Conservation (phyloP, 2,329 filamentous ascomycete genomes). For the Uncinocarpus reesii region DNA sequence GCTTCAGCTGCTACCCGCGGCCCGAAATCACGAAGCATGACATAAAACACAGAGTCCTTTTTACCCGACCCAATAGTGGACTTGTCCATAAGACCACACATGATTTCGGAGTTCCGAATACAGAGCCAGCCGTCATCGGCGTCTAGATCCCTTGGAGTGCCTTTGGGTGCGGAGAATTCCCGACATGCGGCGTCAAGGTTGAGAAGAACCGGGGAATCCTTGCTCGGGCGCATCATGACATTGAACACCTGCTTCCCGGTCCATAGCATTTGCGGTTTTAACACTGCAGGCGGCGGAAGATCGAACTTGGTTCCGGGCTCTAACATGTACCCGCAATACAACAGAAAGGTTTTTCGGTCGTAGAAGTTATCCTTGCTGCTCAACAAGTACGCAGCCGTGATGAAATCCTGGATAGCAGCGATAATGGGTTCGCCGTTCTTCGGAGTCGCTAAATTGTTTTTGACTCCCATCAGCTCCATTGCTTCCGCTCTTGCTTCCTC, state of each 20-base stretch:
- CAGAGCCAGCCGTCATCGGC: slow-evolving; percentile 84
- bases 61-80: slow-evolving; percentile 93
- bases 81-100: slow-evolving; percentile 98
- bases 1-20: slow-evolving; percentile 76
- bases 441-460: slow-evolving; percentile 88
- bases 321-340: slow-evolving; percentile 90
- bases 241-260: slow-evolving; percentile 97
- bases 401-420: slow-evolving; percentile 98
- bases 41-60: slow-evolving; percentile 95
- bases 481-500: slow-evolving; percentile 94
- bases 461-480: slow-evolving; percentile 93
- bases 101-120: slow-evolving; percentile 89
- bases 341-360: slow-evolving; percentile 76
- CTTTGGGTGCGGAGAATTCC: slow-evolving; percentile 47
- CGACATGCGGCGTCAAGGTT: slow-evolving; percentile 91
- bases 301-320: slow-evolving; percentile 67
- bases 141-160: slow-evolving; percentile 51
- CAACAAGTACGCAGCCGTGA: slow-evolving; percentile 83
- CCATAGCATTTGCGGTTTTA: slow-evolving; percentile 82
- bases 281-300: slow-evolving; percentile 72
- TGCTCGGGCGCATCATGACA: slow-evolving; percentile 81
- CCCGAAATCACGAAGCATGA: slow-evolving; percentile 89
- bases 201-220: slow-evolving; percentile 66
- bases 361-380: slow-evolving; percentile 91
- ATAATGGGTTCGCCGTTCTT: slow-evolving; percentile 98